Percentiles rank a stretch among this genome's conserved stretches.
These are phyloP conservation scores for Aethionema arabicum DNA, from an alignment of 345 rosid species.

Conservation along the genomic window DNA sequence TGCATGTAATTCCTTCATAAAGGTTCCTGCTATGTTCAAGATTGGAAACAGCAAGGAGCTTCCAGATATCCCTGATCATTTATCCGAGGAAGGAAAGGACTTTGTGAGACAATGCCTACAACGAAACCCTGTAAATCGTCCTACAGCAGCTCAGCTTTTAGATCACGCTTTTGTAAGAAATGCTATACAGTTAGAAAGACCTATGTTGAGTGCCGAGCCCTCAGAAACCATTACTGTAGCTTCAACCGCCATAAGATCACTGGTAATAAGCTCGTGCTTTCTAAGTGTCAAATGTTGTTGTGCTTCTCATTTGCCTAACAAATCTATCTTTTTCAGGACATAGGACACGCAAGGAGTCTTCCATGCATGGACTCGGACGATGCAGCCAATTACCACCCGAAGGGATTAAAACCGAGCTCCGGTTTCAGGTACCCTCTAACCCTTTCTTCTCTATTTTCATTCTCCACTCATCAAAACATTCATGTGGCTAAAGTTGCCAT, in stretches of 20 bases:
- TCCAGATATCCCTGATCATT: conserved; percentile 70
- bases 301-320: conserved; percentile 30
- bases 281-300: not conserved
- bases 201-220: conserved; percentile 40
- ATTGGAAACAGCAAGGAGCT: conserved; percentile 90
- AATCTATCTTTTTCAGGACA: conserved; percentile 44
- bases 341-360: conserved; percentile 47
- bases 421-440: conserved; percentile 48
- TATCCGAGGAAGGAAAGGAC: conserved; percentile 76
- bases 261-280: conserved; percentile 41
- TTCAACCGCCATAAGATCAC: conserved; percentile 51
- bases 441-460: conserved; percentile 5
- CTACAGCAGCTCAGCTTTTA: conserved; percentile 62
- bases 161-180: conserved; percentile 65
- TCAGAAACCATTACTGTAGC: conserved; percentile 44
- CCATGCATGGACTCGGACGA: conserved; percentile 50
- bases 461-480: conserved; percentile 10
- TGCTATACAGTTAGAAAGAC: conserved; percentile 59
- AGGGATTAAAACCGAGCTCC: conserved; percentile 43
- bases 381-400: conserved; percentile 42
- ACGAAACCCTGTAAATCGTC: conserved; percentile 63
- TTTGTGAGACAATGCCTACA: conserved; percentile 71
- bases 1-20: conserved; percentile 4
- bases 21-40: conserved; percentile 88
- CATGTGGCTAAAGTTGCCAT: not conserved